A percentile compares a stretch with the other conserved stretches of the same genome.
Conservation (phyloP, 441 rosid genomes). For the Eutrema salsugineum region DNA sequence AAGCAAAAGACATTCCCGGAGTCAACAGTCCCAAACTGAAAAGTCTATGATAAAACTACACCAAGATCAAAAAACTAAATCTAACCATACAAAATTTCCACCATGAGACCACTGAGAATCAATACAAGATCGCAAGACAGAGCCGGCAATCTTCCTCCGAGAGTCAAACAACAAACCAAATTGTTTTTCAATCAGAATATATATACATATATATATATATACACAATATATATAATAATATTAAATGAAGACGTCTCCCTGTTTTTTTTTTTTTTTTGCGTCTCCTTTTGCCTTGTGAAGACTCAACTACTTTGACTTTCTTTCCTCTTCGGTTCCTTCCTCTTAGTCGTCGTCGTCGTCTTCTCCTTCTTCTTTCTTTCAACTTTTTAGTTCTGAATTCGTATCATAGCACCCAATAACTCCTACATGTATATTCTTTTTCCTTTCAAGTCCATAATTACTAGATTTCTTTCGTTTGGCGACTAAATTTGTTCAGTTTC, state of each 20-base stretch:
- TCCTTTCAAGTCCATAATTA: not conserved
- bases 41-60: too few species aligned
- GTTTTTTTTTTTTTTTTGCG: not conserved
- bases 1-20: too few species aligned
- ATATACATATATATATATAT: too few species aligned
- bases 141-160: too few species aligned
- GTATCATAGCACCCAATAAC: not conserved
- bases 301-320: constrained; percentile 6
- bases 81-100: too few species aligned
- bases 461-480: not conserved
- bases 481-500: not conserved
- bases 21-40: too few species aligned
- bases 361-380: not conserved
- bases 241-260: not conserved
- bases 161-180: too few species aligned
- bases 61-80: too few species aligned
- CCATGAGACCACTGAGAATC: too few species aligned
- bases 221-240: too few species aligned
- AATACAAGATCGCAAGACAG: too few species aligned
- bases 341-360: constrained; percentile 1
- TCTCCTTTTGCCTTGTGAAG: not conserved
- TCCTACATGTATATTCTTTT: not conserved
- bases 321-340: not conserved
- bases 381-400: not conserved
- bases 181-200: too few species aligned